Evolutionary conservation across 495 filamentous ascomycete species (phyloP), one percentile per base, ranked within the genome.

Genomic region (Tuber magnatum): DNA sequence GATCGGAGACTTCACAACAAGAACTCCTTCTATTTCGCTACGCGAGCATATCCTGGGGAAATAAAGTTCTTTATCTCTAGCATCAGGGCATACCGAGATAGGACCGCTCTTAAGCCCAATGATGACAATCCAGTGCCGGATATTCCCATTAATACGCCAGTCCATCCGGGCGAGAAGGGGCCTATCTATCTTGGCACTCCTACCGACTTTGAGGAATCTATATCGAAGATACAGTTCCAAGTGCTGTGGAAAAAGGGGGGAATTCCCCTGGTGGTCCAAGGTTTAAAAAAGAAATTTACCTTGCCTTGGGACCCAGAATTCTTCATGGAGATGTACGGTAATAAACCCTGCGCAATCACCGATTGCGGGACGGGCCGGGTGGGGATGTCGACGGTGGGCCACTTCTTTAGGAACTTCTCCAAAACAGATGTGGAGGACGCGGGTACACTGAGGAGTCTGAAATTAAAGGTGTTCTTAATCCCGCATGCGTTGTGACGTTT

Each of bases 231-330:
- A 28, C 72, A 75, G 20, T 81, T 80, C 70, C 73, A 78, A 56
- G 70, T 71, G 9, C 44, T 81, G n/a, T 80, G 80, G 78, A 71
- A 71, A 24, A 48, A 71, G 28, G 78, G 80, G 14, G 82, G 82
- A 22, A 70, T 78, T 28, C 82, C 82, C 6, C 72, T 83, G 18
- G 74, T 83, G 35, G 32, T 83, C 48, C 78, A 75, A 16, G 79
- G 76, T 35, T 75, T 83, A 41, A 73, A 72, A 12, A 69, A 68
- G 41, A 76, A 81, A 35, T 83, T 83, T 74, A 77, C 79, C 39
- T 76, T 82, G 3, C 74, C 81, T 28, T 83, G 82, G 82, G 73
- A 77, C 22, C 76, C 80, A 0, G 28, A 73, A 38, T 83, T 81
- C 70, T 83, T 83, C 38, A 81, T 79, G n/a, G 32, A 44, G 9